Percentiles rank a stretch among this genome's conserved stretches.
Evolutionary conservation across 1,139 yeast genomes (phyloP).

Genomic region (Hanseniaspora uvarum): DNA sequence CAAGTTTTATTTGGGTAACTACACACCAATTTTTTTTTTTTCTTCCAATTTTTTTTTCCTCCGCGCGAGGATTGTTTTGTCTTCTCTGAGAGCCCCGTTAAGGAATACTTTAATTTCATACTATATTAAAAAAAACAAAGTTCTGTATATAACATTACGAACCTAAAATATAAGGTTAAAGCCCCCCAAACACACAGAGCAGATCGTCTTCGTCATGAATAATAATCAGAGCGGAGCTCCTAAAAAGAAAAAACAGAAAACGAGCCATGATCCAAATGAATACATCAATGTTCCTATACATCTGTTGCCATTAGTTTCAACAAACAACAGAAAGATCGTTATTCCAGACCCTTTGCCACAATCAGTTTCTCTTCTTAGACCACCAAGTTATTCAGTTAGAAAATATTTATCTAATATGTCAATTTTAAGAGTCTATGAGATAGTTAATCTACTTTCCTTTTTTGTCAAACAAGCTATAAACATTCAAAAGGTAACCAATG

Average conservation of each 20-base stretch:
- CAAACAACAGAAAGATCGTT: conserved; percentile 1
- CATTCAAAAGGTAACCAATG: conserved; percentile 33
- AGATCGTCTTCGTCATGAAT: no score
- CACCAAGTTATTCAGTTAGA: conserved; percentile 16
- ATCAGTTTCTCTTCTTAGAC: conserved; percentile 11
- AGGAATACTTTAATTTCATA: no score
- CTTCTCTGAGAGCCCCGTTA: no score
- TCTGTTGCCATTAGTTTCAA: conserved; percentile 10
- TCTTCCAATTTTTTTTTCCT: no score
- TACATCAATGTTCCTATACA: conserved; percentile 10
- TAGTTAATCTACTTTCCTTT: conserved; percentile 9
- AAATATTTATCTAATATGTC: conserved; percentile 16
- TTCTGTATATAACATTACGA: no score
- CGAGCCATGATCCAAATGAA: conserved; percentile 9
- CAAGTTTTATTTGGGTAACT: no score
- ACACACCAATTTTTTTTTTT: no score
- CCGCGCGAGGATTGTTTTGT: no score
- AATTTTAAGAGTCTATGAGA: conserved; percentile 10
- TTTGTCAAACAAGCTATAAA: conserved; percentile 16
- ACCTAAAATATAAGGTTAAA: no score
- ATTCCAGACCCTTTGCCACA: conserved; percentile 16
- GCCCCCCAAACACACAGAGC: no score
- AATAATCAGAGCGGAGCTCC: conserved; percentile 20
- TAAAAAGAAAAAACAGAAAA: conserved; percentile 21
- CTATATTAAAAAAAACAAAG: no score